phyloP scores from a whole-genome alignment of 1,284 basidiomycete species.

The Termitomyces sp. region DNA sequence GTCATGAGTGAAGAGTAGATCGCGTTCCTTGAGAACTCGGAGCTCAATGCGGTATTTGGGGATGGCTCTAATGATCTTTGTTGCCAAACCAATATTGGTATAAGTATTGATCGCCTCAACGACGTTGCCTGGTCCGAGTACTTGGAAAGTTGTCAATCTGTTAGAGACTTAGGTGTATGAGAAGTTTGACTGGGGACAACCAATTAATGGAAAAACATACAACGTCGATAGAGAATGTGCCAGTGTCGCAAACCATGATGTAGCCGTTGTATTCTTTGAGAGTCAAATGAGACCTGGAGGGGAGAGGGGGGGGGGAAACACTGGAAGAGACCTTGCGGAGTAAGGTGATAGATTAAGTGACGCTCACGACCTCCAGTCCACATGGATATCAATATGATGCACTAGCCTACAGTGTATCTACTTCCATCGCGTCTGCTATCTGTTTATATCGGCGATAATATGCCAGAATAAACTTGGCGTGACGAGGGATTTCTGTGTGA shows the following conservation, averaged over 20 bases:
- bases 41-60: constrained; percentile 98
- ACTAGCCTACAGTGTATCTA: too few species aligned
- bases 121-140: constrained; percentile 97
- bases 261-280: too few species aligned
- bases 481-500: too few species aligned
- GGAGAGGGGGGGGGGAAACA: too few species aligned
- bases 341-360: too few species aligned
- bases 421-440: too few species aligned
- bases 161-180: constrained; percentile 22
- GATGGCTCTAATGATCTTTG: constrained; percentile 97
- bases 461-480: too few species aligned
- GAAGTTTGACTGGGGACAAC: constrained; percentile 15
- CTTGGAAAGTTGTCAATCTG: constrained; percentile 86
- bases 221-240: constrained; percentile 80
- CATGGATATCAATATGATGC: too few species aligned
- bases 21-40: constrained; percentile 88
- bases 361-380: too few species aligned
- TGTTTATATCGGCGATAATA: too few species aligned
- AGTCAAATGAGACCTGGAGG: too few species aligned
- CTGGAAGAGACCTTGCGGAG: too few species aligned
- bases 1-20: constrained; percentile 48
- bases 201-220: constrained; percentile 42
- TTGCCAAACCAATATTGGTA: constrained; percentile 80
- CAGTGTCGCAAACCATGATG: constrained; percentile 85
- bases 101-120: constrained; percentile 88